Evolutionary conservation across 2,329 filamentous ascomycete genomes (phyloP).

Genomic region (Thielaviopsis euricoi): DNA sequence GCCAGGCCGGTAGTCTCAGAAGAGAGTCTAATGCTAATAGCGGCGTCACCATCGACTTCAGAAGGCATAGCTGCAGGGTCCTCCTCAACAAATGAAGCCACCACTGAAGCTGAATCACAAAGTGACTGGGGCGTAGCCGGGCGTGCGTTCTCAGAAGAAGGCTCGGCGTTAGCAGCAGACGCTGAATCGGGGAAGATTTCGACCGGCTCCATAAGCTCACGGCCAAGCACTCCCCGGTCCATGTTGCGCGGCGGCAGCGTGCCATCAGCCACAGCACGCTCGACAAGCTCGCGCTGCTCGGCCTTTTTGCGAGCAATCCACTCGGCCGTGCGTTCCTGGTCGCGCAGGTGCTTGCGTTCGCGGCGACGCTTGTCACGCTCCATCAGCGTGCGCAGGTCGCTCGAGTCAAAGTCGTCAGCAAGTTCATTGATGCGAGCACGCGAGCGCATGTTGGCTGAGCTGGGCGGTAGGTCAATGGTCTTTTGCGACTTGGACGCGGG

Average conservation of each 20-base stretch:
- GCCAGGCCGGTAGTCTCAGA: neutral
- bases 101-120: neutral
- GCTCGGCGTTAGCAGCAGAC: neutral
- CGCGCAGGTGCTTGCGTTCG: constrained; percentile 54
- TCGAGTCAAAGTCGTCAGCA: constrained; percentile 72
- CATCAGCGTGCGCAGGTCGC: constrained; percentile 73
- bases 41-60: neutral
- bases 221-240: constrained; percentile 12
- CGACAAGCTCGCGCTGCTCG: neutral
- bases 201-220: constrained; percentile 11
- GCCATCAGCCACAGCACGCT: constrained; percentile 1
- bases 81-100: neutral
- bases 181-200: constrained; percentile 3
- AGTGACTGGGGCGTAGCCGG: neutral
- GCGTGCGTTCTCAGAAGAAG: neutral
- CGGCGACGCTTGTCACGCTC: constrained; percentile 71
- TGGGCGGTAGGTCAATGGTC: constrained; percentile 32
- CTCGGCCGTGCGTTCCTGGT: constrained; percentile 50
- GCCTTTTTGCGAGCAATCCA: constrained; percentile 9
- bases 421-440: constrained; percentile 52
- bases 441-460: constrained; percentile 45
- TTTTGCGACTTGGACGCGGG: constrained; percentile 30
- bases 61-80: neutral
- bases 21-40: neutral
- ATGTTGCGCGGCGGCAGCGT: constrained; percentile 3